Base-by-base conservation (phyloP, 768 basidiomycete species). In the Pleurotus ostreatus region DNA sequence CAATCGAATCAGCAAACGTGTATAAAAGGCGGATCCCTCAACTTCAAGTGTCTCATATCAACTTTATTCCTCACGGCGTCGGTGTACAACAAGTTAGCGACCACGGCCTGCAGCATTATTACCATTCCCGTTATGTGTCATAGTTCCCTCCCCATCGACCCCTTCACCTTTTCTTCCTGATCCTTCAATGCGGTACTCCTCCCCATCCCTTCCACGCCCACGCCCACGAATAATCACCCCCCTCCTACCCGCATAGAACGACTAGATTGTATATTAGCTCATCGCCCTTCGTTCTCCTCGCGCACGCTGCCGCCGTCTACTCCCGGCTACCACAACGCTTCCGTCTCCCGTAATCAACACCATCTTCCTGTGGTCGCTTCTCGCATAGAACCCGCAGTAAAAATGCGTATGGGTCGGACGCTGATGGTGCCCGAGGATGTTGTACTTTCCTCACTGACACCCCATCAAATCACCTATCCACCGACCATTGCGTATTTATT, bases 11-110 rank as follows among this genome's bases (percentile, higher is more conserved):
- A 53, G 51, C 51, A 53, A 53, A 40, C 51, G 51, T 53, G 51
- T 53, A 53, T 53, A 53, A 53, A 53, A 53, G 51, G 51, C 51
- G 51, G 51, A 53, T 53, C 51, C n/a, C 41, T 44, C 22, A 39
- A 40, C 51, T 40, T 53, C 51, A 53, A 53, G 51, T 53, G 51
- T 53, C 51, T 53, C 39, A 53, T 53, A 53, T 53, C 51, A 53
- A 22, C 23, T 38, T 26, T 41, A 23, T 13, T 23, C 18, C 20
- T 53, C 41, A 34, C 26, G 48, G 41, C 51, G 13, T 22, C 51
- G 51, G 51, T 53, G 51, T 53, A 53, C 34, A 34, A 51, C 39
- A 53, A 53, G 51, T 40, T n/a, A 23, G 38, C 51, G 51, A 40
- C 26, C 18, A 53, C 39, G 51, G 51, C 51, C 18, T 53, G 51